Conservation (phyloP, 2,329 filamentous ascomycete species). For the Corinectria fuckeliana region DNA sequence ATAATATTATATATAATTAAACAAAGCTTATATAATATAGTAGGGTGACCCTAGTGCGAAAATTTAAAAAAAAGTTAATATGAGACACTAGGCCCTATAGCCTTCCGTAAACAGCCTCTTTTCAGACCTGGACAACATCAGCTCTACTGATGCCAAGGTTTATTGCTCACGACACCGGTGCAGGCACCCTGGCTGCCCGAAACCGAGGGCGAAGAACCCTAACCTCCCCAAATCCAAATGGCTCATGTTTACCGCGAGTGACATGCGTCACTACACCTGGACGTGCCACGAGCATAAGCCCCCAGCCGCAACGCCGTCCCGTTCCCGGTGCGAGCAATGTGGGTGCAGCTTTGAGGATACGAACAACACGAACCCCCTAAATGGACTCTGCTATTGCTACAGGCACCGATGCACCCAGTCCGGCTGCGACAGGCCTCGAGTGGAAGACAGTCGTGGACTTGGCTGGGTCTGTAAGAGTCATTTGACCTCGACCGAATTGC, state of each 20-base stretch:
- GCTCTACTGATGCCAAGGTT: not conserved
- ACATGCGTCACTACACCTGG: not conserved
- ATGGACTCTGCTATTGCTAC: not conserved
- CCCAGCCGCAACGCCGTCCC: not conserved
- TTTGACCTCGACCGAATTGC: not conserved
- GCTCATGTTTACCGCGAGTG: not conserved
- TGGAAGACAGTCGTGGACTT: not conserved
- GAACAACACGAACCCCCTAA: not conserved
- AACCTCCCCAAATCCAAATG: not conserved
- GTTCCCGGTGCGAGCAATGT: not conserved
- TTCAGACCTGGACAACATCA: not conserved
- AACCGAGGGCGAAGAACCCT: not conserved
- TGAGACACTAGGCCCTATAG: too few relatives aligned
- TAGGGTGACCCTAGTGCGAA: too few relatives aligned
- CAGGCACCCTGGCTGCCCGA: not conserved
- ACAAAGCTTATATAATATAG: too few relatives aligned
- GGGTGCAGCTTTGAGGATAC: not conserved
- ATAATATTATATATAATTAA: too few relatives aligned
- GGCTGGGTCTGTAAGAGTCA: constrained; percentile 5
- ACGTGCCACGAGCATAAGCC: not conserved
- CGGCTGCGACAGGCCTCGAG: not conserved
- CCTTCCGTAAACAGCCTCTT: too few relatives aligned
- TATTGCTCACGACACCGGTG: not conserved
- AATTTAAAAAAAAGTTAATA: too few relatives aligned
- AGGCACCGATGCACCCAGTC: constrained; percentile 5